A percentile compares a stretch with the other conserved stretches of the same genome.
Evolutionary conservation across 495 filamentous ascomycete species (phyloP).

Genomic region (Xylaria nigripes): DNA sequence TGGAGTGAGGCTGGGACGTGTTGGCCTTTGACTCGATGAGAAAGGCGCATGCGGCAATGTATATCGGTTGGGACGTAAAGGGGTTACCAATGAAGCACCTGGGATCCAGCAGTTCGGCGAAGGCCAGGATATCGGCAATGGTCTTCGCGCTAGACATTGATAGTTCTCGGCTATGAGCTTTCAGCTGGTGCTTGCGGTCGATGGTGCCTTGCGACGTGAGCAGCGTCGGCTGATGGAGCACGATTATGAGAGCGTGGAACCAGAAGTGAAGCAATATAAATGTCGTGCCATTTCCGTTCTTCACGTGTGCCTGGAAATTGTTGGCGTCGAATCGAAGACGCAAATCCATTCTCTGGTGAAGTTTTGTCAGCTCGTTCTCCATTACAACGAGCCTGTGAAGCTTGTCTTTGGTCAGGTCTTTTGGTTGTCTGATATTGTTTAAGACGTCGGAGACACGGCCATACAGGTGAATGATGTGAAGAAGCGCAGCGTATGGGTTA

Average conservation of each 20-base stretch:
- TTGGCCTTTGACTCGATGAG: slow-evolving; percentile 67
- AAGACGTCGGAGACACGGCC: slow-evolving; percentile 73
- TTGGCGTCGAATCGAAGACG: slow-evolving; percentile 68
- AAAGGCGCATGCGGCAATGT: slow-evolving; percentile 81
- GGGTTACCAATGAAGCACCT: slow-evolving; percentile 77
- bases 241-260: slow-evolving; percentile 80
- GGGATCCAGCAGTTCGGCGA: slow-evolving; percentile 69
- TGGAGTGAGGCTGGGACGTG: slow-evolving; percentile 48
- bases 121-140: slow-evolving; percentile 74
- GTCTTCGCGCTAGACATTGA: slow-evolving; percentile 86
- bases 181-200: slow-evolving; percentile 53
- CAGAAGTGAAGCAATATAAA: slow-evolving; percentile 86
- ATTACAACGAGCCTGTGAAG: slow-evolving; percentile 58
- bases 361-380: slow-evolving; percentile 69
- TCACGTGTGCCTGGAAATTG: slow-evolving; percentile 71
- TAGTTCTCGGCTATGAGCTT: slow-evolving; percentile 68
- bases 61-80: slow-evolving; percentile 83
- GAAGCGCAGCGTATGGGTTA: slow-evolving; percentile 66
- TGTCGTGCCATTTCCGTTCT: slow-evolving; percentile 67
- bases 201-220: slow-evolving; percentile 65
- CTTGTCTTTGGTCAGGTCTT: slow-evolving; percentile 66
- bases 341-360: slow-evolving; percentile 65
- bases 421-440: slow-evolving; percentile 68
- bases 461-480: slow-evolving; percentile 76
- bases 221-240: slow-evolving; percentile 74